Percentiles rank a stretch among this genome's conserved stretches.
Conservation (phyloP, 2,329 filamentous ascomycete species). For the Ophiosphaerella herpotricha region DNA sequence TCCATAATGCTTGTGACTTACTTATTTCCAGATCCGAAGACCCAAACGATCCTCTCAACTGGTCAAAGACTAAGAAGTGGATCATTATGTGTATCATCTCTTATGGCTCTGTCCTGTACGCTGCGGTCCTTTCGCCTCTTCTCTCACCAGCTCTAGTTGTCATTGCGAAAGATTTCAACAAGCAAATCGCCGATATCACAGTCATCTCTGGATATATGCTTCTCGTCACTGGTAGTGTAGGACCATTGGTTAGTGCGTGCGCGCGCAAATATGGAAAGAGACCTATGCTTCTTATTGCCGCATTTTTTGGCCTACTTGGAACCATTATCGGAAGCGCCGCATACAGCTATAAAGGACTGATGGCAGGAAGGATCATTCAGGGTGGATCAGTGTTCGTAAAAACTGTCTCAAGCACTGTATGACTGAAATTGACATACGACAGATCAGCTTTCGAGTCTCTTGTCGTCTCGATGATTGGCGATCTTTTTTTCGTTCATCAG, state of each 20-base stretch:
- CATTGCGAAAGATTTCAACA: conserved; percentile 36
- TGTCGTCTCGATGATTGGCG: conserved; percentile 42
- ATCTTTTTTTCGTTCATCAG: conserved; percentile 45
- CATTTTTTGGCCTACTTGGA: conserved; percentile 34
- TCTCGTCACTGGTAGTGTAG: conserved; percentile 40
- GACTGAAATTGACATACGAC: conserved; percentile 1
- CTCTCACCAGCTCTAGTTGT: conserved; percentile 43
- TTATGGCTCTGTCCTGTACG: conserved; percentile 42
- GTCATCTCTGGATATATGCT: conserved; percentile 47
- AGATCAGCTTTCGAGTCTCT: conserved; percentile 44
- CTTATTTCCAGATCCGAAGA: conserved; percentile 42
- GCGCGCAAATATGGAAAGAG: conserved; percentile 43
- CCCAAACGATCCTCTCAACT: conserved; percentile 45
- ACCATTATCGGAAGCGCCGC: conserved; percentile 34
- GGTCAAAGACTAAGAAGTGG: conserved; percentile 38
- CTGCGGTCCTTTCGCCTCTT: conserved; percentile 37
- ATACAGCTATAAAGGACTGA: conserved; percentile 34
- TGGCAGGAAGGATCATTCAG: conserved; percentile 42
- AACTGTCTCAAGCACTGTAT: conserved; percentile 13
- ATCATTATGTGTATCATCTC: conserved; percentile 39
- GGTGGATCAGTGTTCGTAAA: conserved; percentile 27
- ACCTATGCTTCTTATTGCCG: conserved; percentile 37
- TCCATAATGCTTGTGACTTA: conserved; percentile 53
- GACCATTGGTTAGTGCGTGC: conserved; percentile 38
- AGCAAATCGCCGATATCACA: conserved; percentile 37